Percentiles rank a stretch among this genome's conserved stretches.
These are phyloP conservation scores for Tuber indicum DNA, from an alignment of 495 filamentous ascomycete species.

Conservation along the genomic window DNA sequence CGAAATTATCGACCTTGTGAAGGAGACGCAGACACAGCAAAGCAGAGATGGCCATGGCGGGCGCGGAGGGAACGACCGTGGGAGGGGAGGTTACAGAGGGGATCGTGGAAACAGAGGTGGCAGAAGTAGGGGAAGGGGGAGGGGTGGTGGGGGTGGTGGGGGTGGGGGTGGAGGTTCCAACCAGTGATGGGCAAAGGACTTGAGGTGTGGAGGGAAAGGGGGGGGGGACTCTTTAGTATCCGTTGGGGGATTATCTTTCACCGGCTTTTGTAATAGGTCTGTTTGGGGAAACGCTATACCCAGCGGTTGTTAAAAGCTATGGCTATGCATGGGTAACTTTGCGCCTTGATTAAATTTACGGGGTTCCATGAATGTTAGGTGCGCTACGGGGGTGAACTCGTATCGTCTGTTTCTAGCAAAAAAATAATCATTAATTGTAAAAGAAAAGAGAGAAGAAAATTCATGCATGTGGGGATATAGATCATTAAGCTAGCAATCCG, in stretches of 20 bases:
- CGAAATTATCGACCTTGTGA: conserved; percentile 88
- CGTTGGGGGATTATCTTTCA: not conserved
- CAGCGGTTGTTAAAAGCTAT: not conserved
- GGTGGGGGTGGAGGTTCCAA: conserved; percentile 44
- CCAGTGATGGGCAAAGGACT: not conserved
- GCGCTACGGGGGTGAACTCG: not conserved
- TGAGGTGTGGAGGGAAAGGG: not conserved
- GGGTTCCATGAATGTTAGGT: not conserved
- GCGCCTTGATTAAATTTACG: not conserved
- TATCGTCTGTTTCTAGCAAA: not conserved
- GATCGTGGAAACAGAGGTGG: conserved; percentile 50
- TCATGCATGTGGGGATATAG: not conserved
- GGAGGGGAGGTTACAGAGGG: conserved; percentile 60
- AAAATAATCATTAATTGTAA: not conserved
- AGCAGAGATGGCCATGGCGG: conserved; percentile 52
- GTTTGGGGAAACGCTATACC: not conserved
- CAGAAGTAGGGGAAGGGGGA: conserved; percentile 53
- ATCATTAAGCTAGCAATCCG: not conserved
- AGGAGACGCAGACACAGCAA: conserved; percentile 62
- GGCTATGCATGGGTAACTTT: not conserved
- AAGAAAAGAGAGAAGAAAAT: not conserved
- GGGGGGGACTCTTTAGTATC: not conserved
- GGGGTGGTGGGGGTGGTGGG: conserved; percentile 46
- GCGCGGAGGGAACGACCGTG: conserved; percentile 52
- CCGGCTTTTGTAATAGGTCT: not conserved